A percentile compares a stretch with the other conserved stretches of the same genome.
Conservation (phyloP, 192 early-diverging fungal species). For the Gaertneriomyces semiglobifer region DNA sequence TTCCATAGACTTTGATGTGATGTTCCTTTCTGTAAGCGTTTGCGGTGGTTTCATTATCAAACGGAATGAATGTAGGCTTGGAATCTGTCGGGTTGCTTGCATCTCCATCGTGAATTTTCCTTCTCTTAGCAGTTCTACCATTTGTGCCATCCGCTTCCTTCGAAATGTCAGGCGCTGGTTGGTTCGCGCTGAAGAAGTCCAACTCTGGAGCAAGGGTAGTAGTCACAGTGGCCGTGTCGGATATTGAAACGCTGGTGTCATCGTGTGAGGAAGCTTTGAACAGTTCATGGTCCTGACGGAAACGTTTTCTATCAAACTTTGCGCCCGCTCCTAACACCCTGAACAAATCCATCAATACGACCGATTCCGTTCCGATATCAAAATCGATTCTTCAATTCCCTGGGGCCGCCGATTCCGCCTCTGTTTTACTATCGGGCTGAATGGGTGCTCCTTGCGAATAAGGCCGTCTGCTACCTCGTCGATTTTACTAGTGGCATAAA, state of each 20-base stretch:
- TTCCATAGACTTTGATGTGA: constrained; percentile 79
- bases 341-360: constrained; percentile 71
- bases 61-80: constrained; percentile 8
- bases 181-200: constrained; percentile 33
- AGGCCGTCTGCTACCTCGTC: no score
- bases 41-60: constrained; percentile 13
- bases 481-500: no score
- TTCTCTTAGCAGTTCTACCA: constrained; percentile 9
- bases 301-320: constrained; percentile 80
- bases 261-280: constrained; percentile 53
- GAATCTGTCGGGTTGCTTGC: not conserved
- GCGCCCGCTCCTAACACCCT: constrained; percentile 81
- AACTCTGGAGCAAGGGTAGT: constrained; percentile 17
- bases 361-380: no score
- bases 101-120: constrained; percentile 5
- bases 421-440: no score
- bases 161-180: constrained; percentile 6
- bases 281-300: constrained; percentile 73
- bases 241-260: not conserved
- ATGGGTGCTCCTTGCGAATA: no score
- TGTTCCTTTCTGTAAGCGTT: constrained; percentile 70
- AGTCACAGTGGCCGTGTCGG: not conserved
- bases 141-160: constrained; percentile 2
- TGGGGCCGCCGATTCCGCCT: no score
- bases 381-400: no score